phyloP scores from a whole-genome alignment of 306 rosid genomes.

The Vachellia pachyceras region DNA sequence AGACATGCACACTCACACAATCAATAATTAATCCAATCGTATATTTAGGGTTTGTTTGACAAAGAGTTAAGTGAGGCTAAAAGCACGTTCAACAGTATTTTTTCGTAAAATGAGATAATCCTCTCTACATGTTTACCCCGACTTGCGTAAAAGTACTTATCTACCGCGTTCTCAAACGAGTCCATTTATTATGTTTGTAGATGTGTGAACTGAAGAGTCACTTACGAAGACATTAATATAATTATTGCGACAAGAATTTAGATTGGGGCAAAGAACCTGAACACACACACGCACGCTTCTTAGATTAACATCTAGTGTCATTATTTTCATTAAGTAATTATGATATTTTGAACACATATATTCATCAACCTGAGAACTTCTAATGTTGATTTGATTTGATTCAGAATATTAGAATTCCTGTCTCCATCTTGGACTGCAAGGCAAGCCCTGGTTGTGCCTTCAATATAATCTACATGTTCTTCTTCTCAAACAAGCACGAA shows the following conservation, averaged over 20 bases:
- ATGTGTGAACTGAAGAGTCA: too few relatives aligned
- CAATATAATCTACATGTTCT: not conserved
- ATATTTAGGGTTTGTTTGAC: too few relatives aligned
- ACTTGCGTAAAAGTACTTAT: too few relatives aligned
- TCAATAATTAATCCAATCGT: too few relatives aligned
- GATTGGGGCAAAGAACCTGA: not conserved
- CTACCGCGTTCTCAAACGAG: too few relatives aligned
- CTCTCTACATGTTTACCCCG: too few relatives aligned
- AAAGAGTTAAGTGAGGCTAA: too few relatives aligned
- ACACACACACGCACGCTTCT: not conserved
- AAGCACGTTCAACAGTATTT: too few relatives aligned
- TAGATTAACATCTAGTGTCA: not conserved
- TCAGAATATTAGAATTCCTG: not conserved
- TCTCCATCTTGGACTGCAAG: not conserved
- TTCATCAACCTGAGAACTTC: not conserved
- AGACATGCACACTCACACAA: not conserved
- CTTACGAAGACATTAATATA: not conserved
- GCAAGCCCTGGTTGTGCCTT: not conserved
- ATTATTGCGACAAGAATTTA: not conserved
- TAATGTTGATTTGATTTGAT: slow-evolving; percentile 3
- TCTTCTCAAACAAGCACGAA: not conserved
- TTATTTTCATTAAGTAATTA: not conserved
- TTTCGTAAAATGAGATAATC: too few relatives aligned
- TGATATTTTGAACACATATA: not conserved
- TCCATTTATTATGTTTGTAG: too few relatives aligned